These are phyloP conservation scores for Nitzschia putrida DNA, from an alignment of 108 stramenopile genomes.

Conservation along the genomic window DNA sequence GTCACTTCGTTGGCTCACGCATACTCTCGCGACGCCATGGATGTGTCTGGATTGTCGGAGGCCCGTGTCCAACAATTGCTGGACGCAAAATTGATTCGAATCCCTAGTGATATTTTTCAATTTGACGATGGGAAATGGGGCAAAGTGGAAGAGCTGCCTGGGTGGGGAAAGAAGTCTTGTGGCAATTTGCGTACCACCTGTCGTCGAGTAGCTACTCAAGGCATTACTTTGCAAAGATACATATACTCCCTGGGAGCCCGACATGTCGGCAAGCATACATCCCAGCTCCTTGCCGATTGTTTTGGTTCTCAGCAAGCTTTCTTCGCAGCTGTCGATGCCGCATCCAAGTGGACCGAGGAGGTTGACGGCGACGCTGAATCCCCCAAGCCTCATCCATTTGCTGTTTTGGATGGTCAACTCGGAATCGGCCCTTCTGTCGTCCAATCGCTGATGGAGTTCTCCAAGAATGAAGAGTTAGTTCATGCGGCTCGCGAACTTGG, in stretches of 20 bases:
- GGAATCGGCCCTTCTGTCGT: constrained; percentile 73
- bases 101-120: constrained; percentile 70
- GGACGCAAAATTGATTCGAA: constrained; percentile 49
- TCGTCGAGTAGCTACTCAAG: constrained; percentile 42
- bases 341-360: constrained; percentile 29
- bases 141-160: constrained; percentile 52
- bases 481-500: constrained; percentile 62
- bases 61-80: constrained; percentile 63
- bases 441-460: constrained; percentile 54
- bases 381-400: constrained; percentile 23
- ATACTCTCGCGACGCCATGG: constrained; percentile 74
- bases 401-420: constrained; percentile 30
- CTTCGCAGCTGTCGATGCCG: constrained; percentile 52
- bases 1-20: constrained; percentile 70
- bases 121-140: constrained; percentile 32
- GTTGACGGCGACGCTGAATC: not conserved
- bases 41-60: constrained; percentile 79
- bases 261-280: constrained; percentile 69
- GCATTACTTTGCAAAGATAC: constrained; percentile 65
- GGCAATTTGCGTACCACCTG: constrained; percentile 53
- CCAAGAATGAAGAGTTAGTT: constrained; percentile 53
- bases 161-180: constrained; percentile 79
- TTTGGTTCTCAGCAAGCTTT: constrained; percentile 64
- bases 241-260: constrained; percentile 79
- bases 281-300: constrained; percentile 59